These are phyloP conservation scores for Parasarocladium wereldwijsianum DNA, from an alignment of 2,329 filamentous ascomycete genomes.

Conservation along the genomic window DNA sequence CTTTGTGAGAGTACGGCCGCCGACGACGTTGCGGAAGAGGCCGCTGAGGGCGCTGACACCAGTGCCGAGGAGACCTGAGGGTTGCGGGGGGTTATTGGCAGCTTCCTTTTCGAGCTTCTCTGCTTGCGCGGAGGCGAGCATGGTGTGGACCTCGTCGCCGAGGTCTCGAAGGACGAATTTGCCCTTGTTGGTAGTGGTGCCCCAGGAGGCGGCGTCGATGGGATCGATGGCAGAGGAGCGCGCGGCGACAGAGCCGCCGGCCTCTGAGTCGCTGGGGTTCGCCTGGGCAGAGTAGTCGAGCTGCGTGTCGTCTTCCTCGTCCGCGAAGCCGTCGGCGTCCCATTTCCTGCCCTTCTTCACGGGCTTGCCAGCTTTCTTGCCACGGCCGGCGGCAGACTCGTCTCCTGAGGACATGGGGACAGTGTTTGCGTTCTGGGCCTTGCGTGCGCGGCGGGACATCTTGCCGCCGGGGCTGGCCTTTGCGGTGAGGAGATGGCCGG, in stretches of 20 bases:
- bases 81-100: conserved; percentile 22
- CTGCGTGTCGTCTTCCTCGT: conserved; percentile 65
- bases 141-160: conserved; percentile 83
- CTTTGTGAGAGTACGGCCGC: conserved; percentile 82
- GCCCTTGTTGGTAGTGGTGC: conserved; percentile 68
- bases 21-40: conserved; percentile 87
- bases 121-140: conserved; percentile 66
- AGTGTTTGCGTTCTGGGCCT: conserved; percentile 42
- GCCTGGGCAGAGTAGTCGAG: conserved; percentile 75
- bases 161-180: conserved; percentile 90
- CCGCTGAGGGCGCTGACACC: conserved; percentile 72
- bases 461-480: conserved; percentile 64
- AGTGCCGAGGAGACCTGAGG: conserved; percentile 53
- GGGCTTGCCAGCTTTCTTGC: conserved; percentile 35
- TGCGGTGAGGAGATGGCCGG: conserved; percentile 48
- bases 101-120: conserved; percentile 32
- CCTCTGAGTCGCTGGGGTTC: conserved; percentile 37
- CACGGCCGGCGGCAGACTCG: conserved; percentile 43
- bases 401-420: conserved; percentile 69
- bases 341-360: conserved; percentile 91
- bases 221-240: conserved; percentile 51
- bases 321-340: conserved; percentile 77
- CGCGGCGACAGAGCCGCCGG: conserved; percentile 22
- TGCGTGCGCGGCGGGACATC: conserved; percentile 67
- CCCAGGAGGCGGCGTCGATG: conserved; percentile 71